Percentiles rank a stretch among this genome's conserved stretches.
These are phyloP conservation scores for Somion occarium DNA, from an alignment of 1,284 basidiomycete species.

Conservation along the genomic window DNA sequence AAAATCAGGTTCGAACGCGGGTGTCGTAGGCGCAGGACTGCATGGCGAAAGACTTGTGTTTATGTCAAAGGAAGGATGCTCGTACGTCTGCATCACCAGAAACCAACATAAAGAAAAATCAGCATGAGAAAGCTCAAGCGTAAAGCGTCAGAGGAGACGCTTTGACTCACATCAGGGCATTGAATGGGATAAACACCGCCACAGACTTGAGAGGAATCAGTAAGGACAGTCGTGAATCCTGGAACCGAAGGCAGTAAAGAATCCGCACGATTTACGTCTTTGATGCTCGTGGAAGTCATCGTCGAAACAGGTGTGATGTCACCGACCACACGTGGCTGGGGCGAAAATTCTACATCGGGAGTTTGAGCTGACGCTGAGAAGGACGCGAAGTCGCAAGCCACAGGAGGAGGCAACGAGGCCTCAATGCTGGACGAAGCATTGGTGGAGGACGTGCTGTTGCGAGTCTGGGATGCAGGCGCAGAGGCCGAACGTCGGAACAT, in stretches of 20 bases:
- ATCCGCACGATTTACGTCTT: conserved; percentile 14
- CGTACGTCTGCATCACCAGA: neutral
- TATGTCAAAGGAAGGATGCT: conserved; percentile 3
- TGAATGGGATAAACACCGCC: conserved; percentile 5
- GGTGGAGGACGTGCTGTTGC: conserved; percentile 7
- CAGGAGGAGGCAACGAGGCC: neutral
- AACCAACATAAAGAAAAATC: neutral
- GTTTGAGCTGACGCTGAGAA: neutral
- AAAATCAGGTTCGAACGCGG: conserved; percentile 9
- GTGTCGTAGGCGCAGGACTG: conserved; percentile 7
- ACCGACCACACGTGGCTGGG: conserved; percentile 17
- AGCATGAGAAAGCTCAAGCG: conserved; percentile 10
- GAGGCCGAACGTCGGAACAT: conserved; percentile 60
- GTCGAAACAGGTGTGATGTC: conserved; percentile 11
- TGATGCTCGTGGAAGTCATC: conserved; percentile 11
- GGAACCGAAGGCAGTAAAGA: conserved; percentile 12
- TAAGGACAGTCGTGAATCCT: conserved; percentile 9
- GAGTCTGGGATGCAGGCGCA: conserved; percentile 38
- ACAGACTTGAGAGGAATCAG: conserved; percentile 11
- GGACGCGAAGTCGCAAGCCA: neutral
- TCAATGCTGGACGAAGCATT: neutral
- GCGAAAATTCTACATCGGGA: conserved; percentile 8
- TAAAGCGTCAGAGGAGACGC: conserved; percentile 6
- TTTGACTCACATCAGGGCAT: conserved; percentile 19
- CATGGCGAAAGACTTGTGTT: neutral